phyloP scores from a whole-genome alignment of 1,284 basidiomycete genomes.

The Puccinia polysora region DNA sequence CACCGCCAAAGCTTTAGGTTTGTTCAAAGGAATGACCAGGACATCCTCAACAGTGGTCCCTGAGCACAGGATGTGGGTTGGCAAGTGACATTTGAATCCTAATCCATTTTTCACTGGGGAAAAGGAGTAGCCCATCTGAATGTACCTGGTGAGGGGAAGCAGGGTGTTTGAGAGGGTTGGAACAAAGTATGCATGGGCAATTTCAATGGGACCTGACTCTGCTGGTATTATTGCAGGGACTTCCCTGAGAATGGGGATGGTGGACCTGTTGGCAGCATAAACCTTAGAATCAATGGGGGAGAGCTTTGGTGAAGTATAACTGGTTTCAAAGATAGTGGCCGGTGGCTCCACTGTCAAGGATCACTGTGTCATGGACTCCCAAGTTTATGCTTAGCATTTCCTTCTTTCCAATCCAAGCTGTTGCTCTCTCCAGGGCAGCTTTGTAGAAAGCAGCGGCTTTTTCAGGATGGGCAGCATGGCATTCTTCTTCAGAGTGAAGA shows the following conservation, averaged over 20 bases:
- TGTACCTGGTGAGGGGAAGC: neutral
- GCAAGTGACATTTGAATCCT: neutral
- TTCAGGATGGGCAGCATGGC: neutral
- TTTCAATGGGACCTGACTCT: neutral
- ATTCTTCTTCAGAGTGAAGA: neutral
- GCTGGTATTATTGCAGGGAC: neutral
- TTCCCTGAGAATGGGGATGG: neutral
- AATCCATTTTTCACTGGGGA: neutral
- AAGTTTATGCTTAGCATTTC: neutral
- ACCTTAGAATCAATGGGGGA: neutral
- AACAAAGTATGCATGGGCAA: neutral
- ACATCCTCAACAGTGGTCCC: neutral
- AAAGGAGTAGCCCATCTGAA: neutral
- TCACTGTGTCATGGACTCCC: neutral
- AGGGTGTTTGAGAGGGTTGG: no score
- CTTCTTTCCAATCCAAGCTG: neutral
- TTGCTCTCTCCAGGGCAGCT: neutral
- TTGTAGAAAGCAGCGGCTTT: neutral
- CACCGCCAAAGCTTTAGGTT: neutral
- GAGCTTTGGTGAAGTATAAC: neutral
- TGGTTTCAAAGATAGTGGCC: neutral
- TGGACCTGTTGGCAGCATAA: neutral
- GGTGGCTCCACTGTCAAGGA: neutral
- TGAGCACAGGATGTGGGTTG: neutral
- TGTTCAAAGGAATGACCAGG: neutral